These are phyloP conservation scores for Avena insularis DNA, from an alignment of 176 grass and related monocot species.

Conservation along the genomic window DNA sequence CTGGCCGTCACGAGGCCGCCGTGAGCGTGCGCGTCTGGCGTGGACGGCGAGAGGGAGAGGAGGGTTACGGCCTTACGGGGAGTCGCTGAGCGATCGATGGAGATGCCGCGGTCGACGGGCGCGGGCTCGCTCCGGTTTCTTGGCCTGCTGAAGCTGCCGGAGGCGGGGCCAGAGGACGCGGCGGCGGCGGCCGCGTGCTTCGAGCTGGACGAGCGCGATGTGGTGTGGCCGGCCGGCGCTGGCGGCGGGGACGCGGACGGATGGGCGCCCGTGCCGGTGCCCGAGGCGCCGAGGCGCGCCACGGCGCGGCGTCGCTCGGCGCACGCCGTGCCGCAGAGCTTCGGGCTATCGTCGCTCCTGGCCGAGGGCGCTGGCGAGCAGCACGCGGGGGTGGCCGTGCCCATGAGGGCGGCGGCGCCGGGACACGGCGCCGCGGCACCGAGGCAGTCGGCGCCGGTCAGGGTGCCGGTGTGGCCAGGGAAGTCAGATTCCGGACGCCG, in stretches of 20 bases:
- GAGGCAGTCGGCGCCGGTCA: slow-evolving; percentile 63
- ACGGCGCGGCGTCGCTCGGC: not conserved
- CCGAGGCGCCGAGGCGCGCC: not conserved
- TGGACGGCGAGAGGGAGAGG: not conserved
- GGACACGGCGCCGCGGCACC: slow-evolving; percentile 10
- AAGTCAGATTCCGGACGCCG: not conserved
- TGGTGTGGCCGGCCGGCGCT: slow-evolving; percentile 45
- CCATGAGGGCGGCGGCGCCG: not conserved
- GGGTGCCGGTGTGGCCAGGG: slow-evolving; percentile 54
- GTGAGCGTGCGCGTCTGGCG: not conserved
- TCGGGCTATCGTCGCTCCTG: slow-evolving; percentile 60
- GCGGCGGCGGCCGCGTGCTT: slow-evolving; percentile 10
- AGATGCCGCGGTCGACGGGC: slow-evolving; percentile 42
- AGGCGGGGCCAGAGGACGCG: not conserved
- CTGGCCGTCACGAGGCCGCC: not conserved
- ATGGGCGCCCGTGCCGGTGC: not conserved
- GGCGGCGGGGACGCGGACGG: slow-evolving; percentile 6
- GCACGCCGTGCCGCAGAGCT: slow-evolving; percentile 55
- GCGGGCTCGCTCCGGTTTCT: slow-evolving; percentile 52
- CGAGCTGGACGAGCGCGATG: slow-evolving; percentile 69
- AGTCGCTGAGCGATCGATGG: not conserved
- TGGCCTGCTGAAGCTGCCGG: slow-evolving; percentile 58
- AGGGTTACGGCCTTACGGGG: not conserved
- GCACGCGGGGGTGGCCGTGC: slow-evolving; percentile 28
- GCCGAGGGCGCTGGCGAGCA: slow-evolving; percentile 3